These are phyloP conservation scores for Saturnispora dispora DNA, from an alignment of 805 yeast species.

Conservation along the genomic window DNA sequence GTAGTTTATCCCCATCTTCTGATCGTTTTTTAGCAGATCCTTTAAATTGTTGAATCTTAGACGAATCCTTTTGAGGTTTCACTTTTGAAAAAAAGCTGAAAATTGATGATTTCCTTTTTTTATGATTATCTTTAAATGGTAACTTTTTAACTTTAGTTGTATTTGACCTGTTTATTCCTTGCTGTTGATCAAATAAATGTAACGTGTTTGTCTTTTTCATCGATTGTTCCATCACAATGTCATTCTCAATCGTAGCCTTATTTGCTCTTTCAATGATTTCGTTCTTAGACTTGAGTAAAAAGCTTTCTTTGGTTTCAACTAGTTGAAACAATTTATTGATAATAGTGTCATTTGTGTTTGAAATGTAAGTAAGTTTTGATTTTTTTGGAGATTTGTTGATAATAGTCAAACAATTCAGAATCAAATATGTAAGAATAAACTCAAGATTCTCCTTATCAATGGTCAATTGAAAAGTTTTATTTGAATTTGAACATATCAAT, in stretches of 20 bases:
- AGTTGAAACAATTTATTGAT: conserved; percentile 10
- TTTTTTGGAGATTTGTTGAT: conserved; percentile 25
- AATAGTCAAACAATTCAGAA: conserved; percentile 16
- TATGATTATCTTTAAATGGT: background rate
- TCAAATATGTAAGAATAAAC: conserved; percentile 27
- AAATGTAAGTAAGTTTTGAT: conserved; percentile 19
- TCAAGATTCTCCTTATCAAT: conserved; percentile 29
- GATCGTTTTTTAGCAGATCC: background rate
- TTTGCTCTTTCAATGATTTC: conserved; percentile 9
- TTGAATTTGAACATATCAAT: conserved; percentile 18
- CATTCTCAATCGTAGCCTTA: conserved; percentile 8
- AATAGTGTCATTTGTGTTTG: conserved; percentile 24
- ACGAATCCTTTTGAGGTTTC: background rate
- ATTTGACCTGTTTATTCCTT: conserved; percentile 5
- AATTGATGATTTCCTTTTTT: conserved; percentile 4
- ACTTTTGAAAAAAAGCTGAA: conserved; percentile 1
- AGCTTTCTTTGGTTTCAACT: background rate
- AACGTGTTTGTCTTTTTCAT: background rate
- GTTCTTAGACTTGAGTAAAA: background rate
- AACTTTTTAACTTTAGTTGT: conserved; percentile 7
- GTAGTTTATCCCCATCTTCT: background rate
- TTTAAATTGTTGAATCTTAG: background rate
- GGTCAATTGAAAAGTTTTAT: conserved; percentile 14
- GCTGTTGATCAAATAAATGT: background rate
- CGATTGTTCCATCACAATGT: conserved; percentile 5